phyloP scores from a whole-genome alignment of 495 filamentous ascomycete species.

The Evansstolkia leycettana region DNA sequence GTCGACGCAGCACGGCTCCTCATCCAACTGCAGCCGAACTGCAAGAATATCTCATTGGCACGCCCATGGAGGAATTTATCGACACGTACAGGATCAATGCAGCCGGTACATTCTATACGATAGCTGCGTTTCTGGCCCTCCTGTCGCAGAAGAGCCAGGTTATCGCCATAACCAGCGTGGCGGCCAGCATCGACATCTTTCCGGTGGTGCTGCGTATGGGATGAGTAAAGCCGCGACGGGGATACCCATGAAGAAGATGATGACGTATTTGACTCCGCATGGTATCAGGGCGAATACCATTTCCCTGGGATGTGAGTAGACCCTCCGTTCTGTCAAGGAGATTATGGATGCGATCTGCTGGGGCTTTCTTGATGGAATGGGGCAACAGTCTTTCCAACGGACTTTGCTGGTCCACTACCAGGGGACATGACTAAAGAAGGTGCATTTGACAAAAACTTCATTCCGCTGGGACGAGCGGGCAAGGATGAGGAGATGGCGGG shows the following conservation, averaged over 20 bases:
- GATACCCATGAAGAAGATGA: slow-evolving; percentile 48
- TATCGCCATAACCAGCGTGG: slow-evolving; percentile 48
- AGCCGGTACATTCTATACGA: slow-evolving; percentile 22
- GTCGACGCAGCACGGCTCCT: slow-evolving; percentile 12
- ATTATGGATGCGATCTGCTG: too few species aligned
- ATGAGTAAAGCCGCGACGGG: slow-evolving; percentile 50
- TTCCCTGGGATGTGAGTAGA: slow-evolving; percentile 46
- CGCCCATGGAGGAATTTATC: neutral
- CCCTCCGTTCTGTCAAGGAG: neutral
- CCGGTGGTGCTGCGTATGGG: slow-evolving; percentile 46
- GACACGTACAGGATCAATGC: slow-evolving; percentile 21
- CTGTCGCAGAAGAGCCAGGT: slow-evolving; percentile 45
- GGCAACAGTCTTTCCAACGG: slow-evolving; percentile 3
- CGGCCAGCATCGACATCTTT: slow-evolving; percentile 39
- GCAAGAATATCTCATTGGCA: slow-evolving; percentile 1
- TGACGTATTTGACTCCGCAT: slow-evolving; percentile 38
- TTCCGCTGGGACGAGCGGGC: slow-evolving; percentile 3
- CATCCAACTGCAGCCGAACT: neutral
- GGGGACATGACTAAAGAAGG: slow-evolving; percentile 11
- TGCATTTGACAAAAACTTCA: slow-evolving; percentile 10
- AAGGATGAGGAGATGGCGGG: slow-evolving; percentile 49
- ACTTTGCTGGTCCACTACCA: slow-evolving; percentile 1
- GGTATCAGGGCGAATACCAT: slow-evolving; percentile 48
- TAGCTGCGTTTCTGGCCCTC: slow-evolving; percentile 29
- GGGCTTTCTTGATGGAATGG: too few species aligned